Conservation (phyloP, 139 green algal genomes). For the Picochlorum sp. region DNA sequence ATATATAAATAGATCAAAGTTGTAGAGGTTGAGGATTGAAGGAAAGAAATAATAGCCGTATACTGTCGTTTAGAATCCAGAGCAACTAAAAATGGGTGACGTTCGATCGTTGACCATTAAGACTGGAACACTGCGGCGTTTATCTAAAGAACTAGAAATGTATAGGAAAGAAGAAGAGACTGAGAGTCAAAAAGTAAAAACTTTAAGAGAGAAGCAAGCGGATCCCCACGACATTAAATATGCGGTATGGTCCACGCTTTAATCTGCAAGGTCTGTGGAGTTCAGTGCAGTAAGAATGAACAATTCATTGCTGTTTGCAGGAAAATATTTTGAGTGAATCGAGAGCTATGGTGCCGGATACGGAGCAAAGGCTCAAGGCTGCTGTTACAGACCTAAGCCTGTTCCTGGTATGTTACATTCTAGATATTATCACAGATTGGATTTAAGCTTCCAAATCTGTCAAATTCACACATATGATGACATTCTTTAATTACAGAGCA, state of each 20-base stretch:
- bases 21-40: too few relatives aligned
- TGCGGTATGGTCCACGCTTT: conserved; percentile 38
- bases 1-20: too few relatives aligned
- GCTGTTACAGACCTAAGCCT: conserved; percentile 54
- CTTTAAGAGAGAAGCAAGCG: conserved; percentile 46
- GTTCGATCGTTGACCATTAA: conserved; percentile 50
- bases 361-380: conserved; percentile 52
- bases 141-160: conserved; percentile 69
- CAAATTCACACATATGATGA: too few relatives aligned
- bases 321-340: conserved; percentile 80
- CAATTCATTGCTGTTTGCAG: conserved; percentile 32
- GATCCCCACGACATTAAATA: conserved; percentile 75
- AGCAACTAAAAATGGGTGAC: too few relatives aligned
- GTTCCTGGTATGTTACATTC: conserved; percentile 42
- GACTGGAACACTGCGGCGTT: conserved; percentile 48
- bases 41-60: too few relatives aligned
- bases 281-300: not conserved
- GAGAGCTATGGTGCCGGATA: conserved; percentile 79
- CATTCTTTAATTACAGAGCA: too few relatives aligned
- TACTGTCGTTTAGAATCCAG: too few relatives aligned
- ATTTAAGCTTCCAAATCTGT: too few relatives aligned
- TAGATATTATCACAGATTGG: too few relatives aligned
- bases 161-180: conserved; percentile 64
- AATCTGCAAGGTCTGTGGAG: not conserved
- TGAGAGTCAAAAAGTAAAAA: conserved; percentile 55